A percentile compares a stretch with the other conserved stretches of the same genome.
Evolutionary conservation across 495 filamentous ascomycete genomes (phyloP).

Genomic region (Daldinia childiae): DNA sequence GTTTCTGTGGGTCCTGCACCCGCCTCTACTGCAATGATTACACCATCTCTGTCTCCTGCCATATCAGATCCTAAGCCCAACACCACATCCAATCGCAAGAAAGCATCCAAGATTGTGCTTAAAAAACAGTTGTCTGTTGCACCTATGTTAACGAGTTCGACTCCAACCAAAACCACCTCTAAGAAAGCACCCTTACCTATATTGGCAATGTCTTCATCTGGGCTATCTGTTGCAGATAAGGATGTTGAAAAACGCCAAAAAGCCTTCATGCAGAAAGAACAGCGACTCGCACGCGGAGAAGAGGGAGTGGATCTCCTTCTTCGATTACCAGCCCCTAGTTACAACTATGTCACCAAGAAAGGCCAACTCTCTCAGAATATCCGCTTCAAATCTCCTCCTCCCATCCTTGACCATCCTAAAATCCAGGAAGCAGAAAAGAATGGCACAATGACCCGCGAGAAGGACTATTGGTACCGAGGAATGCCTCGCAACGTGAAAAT

Average conservation of each 20-base stretch:
- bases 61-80: neutral
- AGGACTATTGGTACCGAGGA: slow-evolving; percentile 35
- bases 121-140: neutral
- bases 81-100: neutral
- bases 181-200: neutral
- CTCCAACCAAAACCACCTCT: neutral
- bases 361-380: slow-evolving; percentile 2
- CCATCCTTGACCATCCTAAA: slow-evolving; percentile 32
- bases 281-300: neutral
- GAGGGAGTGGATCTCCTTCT: slow-evolving; percentile 36
- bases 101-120: neutral
- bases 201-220: neutral
- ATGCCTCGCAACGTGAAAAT: slow-evolving; percentile 27
- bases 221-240: neutral
- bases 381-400: slow-evolving; percentile 17
- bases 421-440: slow-evolving; percentile 24
- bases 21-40: neutral
- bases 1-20: neutral
- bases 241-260: neutral
- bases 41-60: neutral
- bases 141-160: neutral
- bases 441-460: slow-evolving; percentile 13
- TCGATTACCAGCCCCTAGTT: slow-evolving; percentile 33
- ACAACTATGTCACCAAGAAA: slow-evolving; percentile 34
- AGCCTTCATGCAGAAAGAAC: slow-evolving; percentile 1